These are phyloP conservation scores for Sugiyamaella valdiviana DNA, from an alignment of 805 yeast genomes.

Conservation along the genomic window DNA sequence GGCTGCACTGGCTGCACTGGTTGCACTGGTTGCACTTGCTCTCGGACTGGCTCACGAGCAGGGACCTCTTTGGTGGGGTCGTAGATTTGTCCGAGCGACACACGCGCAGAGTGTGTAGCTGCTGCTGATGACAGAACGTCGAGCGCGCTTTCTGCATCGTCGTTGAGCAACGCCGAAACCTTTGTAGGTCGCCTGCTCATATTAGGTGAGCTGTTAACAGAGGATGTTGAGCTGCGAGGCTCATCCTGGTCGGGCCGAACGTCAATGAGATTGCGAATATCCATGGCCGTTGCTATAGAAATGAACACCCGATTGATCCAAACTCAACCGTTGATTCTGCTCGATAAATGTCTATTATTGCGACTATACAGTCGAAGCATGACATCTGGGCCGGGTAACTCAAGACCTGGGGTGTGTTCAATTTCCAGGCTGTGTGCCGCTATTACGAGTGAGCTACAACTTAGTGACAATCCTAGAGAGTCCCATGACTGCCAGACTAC, in stretches of 20 bases:
- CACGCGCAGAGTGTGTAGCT: background rate
- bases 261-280: conserved; percentile 9
- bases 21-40: background rate
- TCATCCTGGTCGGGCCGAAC: conserved; percentile 2
- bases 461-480: no score
- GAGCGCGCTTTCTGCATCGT: conserved; percentile 13
- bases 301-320: no score
- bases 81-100: background rate
- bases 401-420: no score
- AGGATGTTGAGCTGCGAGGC: conserved; percentile 3
- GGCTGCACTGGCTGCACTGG: background rate
- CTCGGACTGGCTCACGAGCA: background rate
- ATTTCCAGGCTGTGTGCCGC: no score
- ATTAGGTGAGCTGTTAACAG: conserved; percentile 7
- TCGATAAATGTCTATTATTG: no score
- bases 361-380: no score
- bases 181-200: conserved; percentile 16
- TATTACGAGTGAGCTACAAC: no score
- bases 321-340: no score
- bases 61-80: background rate
- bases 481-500: no score
- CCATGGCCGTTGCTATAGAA: conserved; percentile 4
- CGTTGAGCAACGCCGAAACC: conserved; percentile 22
- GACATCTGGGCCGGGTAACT: no score
- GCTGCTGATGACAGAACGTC: conserved; percentile 7